phyloP scores from a whole-genome alignment of 1,139 yeast genomes.

The Scheffersomyces illinoinensis region DNA sequence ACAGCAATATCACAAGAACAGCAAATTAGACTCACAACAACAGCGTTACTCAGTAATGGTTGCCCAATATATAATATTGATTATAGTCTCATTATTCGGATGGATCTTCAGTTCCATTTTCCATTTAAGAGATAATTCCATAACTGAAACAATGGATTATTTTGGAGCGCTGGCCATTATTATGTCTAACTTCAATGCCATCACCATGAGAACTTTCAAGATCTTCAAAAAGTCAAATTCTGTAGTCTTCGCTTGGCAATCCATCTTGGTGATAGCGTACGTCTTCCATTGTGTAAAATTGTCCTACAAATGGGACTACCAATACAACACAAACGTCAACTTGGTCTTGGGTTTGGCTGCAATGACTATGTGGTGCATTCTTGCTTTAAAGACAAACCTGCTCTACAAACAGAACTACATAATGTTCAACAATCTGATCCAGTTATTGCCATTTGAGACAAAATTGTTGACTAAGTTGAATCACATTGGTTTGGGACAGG shows the following conservation, averaged over 20 bases:
- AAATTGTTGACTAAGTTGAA: conserved; percentile 35
- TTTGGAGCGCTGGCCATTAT: conserved; percentile 47
- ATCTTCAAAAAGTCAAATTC: conserved; percentile 16
- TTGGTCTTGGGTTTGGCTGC: conserved; percentile 33
- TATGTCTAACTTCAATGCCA: conserved; percentile 38
- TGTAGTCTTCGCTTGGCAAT: conserved; percentile 9
- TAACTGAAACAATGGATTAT: conserved; percentile 46
- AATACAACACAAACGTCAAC: conserved; percentile 39
- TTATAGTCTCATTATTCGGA: conserved; percentile 34
- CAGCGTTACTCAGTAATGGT: conserved; percentile 25
- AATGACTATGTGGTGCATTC: conserved; percentile 37
- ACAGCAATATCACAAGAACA: conserved; percentile 24
- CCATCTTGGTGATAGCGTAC: conserved; percentile 18
- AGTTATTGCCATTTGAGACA: conserved; percentile 43
- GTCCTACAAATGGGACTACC: conserved; percentile 38
- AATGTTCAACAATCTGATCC: conserved; percentile 37
- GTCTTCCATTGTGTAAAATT: conserved; percentile 32
- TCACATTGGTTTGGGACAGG: conserved; percentile 24
- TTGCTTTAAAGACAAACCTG: conserved; percentile 23
- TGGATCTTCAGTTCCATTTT: conserved; percentile 43
- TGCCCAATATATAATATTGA: conserved; percentile 30
- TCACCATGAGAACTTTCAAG: conserved; percentile 32
- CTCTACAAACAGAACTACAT: conserved; percentile 22
- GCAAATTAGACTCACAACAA: conserved; percentile 5
- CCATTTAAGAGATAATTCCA: conserved; percentile 40